Percentiles rank a stretch among this genome's conserved stretches.
phyloP scores from a whole-genome alignment of 1,139 yeast genomes.

The Debaryomyces udenii region DNA sequence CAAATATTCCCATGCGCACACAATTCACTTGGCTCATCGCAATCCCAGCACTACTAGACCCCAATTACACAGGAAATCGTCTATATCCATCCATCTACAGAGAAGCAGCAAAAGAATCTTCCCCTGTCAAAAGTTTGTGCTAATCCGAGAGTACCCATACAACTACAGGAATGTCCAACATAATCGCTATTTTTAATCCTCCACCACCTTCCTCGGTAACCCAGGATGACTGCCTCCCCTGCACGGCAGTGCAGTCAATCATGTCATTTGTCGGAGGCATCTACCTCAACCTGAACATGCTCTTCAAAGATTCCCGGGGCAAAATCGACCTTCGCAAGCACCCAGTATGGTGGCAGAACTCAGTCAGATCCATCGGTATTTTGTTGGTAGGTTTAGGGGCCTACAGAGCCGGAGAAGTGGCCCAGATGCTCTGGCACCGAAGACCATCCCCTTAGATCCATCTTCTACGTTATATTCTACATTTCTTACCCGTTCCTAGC shows the following conservation, averaged over 20 bases:
- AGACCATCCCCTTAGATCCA: too few relatives aligned
- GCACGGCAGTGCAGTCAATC: conserved; percentile 44
- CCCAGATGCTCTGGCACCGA: conserved; percentile 18
- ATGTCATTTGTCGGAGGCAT: conserved; percentile 40
- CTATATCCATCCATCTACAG: conserved; percentile 1
- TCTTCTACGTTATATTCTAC: too few relatives aligned
- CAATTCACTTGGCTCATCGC: neutral
- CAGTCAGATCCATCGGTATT: conserved; percentile 37
- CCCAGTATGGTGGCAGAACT: conserved; percentile 47
- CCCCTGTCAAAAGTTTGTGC: neutral
- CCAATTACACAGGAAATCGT: too few relatives aligned
- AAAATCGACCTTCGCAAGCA: conserved; percentile 36
- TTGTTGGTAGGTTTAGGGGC: conserved; percentile 42
- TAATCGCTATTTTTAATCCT: conserved; percentile 41
- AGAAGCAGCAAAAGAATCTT: neutral
- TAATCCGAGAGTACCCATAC: too few relatives aligned
- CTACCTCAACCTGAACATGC: conserved; percentile 32
- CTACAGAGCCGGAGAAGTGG: conserved; percentile 39
- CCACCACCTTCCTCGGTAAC: conserved; percentile 32
- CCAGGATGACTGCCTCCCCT: conserved; percentile 38
- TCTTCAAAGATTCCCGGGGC: conserved; percentile 38
- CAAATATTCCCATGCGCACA: neutral
- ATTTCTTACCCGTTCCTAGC: conserved; percentile 1
- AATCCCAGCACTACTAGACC: too few relatives aligned
- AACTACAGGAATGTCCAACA: conserved; percentile 48